These are phyloP conservation scores for Solanum chilense DNA, from an alignment of 257 asterid species.

Conservation along the genomic window DNA sequence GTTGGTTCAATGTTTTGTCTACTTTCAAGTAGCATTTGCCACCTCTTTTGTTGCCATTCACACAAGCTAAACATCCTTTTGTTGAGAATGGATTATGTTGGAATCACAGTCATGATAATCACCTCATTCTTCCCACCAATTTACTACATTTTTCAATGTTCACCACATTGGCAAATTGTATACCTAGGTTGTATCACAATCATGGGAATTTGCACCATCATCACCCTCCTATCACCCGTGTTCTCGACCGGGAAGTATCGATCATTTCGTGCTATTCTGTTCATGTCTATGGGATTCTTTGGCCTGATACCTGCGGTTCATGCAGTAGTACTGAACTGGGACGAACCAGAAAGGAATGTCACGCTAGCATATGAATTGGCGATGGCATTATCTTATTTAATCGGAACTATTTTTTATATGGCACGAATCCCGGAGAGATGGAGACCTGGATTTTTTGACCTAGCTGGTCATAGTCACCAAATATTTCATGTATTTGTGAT, in stretches of 20 bases:
- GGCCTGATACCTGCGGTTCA: constrained; percentile 81
- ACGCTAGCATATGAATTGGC: constrained; percentile 49
- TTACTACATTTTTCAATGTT: constrained; percentile 84
- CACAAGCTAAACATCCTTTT: constrained; percentile 35
- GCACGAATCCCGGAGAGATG: constrained; percentile 73
- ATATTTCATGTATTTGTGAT: constrained; percentile 85
- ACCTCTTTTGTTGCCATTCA: constrained; percentile 86
- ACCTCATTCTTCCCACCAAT: constrained; percentile 95
- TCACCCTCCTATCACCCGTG: constrained; percentile 61
- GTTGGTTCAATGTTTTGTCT: constrained; percentile 89
- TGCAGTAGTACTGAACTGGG: constrained; percentile 52
- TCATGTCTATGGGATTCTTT: constrained; percentile 76
- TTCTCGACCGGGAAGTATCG: constrained; percentile 49
- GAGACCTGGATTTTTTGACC: constrained; percentile 85
- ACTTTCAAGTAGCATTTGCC: constrained; percentile 77
- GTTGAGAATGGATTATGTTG: constrained; percentile 74
- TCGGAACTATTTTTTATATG: constrained; percentile 60
- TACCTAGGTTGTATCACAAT: constrained; percentile 62
- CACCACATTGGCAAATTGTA: constrained; percentile 64
- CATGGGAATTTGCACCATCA: constrained; percentile 60
- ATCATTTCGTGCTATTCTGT: constrained; percentile 53
- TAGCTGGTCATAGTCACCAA: constrained; percentile 95
- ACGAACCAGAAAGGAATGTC: constrained; percentile 53
- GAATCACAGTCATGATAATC: constrained; percentile 89
- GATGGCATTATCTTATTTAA: constrained; percentile 70